These are phyloP conservation scores for Fennellomyces sp. DNA, from an alignment of 371 early-diverging fungal genomes.

Conservation along the genomic window DNA sequence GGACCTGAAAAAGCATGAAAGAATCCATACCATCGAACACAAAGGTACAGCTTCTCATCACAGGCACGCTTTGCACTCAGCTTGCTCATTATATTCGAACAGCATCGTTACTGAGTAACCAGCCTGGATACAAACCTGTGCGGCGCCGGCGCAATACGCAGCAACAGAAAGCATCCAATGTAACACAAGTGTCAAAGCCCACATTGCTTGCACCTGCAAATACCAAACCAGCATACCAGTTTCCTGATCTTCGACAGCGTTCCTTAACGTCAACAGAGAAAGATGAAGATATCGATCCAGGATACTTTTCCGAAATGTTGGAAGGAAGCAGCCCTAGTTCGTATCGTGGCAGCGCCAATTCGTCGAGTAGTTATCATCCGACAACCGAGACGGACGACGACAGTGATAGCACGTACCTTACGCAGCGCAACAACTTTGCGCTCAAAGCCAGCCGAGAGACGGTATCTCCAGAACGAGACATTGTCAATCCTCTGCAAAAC, in stretches of 20 bases:
- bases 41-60: constrained; percentile 25
- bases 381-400: constrained; percentile 11
- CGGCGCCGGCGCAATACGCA: constrained; percentile 23
- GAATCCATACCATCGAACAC: constrained; percentile 73
- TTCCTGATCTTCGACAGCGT: neutral
- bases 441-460: too few relatives aligned
- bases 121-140: constrained; percentile 38
- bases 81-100: neutral
- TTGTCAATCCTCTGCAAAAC: constrained; percentile 33
- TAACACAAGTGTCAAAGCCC: constrained; percentile 6
- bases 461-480: too few relatives aligned
- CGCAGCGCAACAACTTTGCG: too few relatives aligned
- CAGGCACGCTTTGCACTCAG: neutral
- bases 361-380: neutral
- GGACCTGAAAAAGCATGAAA: constrained; percentile 93
- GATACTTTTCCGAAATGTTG: neutral
- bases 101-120: constrained; percentile 42
- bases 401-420: neutral
- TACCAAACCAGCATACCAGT: neutral
- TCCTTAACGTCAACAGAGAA: neutral
- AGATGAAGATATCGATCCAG: neutral
- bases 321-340: constrained; percentile 5
- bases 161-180: neutral
- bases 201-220: too few relatives aligned
- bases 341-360: neutral